These are phyloP conservation scores for Amphibolis antarctica DNA, from an alignment of 106 monocot genomes.

Conservation along the genomic window DNA sequence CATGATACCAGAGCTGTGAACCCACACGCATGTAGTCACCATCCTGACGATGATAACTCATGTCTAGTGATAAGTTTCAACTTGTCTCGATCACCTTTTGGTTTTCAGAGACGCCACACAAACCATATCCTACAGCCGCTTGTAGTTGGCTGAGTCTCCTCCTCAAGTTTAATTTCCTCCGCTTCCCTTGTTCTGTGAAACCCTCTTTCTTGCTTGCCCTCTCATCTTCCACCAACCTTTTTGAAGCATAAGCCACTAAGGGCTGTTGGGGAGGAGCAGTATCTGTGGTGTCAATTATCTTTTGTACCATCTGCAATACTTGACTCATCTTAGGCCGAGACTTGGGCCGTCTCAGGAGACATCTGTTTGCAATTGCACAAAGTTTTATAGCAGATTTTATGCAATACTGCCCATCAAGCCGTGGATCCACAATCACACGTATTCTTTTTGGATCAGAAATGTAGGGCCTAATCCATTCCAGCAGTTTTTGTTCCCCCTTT, in stretches of 20 bases:
- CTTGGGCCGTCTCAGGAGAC: conserved; percentile 33
- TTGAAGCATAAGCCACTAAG: neutral
- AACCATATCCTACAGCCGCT: no score
- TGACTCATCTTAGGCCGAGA: conserved; percentile 75
- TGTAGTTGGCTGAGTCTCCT: no score
- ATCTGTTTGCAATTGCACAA: conserved; percentile 42
- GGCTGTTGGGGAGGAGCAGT: conserved; percentile 24
- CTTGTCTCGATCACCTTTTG: no score
- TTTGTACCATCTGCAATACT: conserved; percentile 48
- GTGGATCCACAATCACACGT: conserved; percentile 40
- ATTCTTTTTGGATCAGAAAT: conserved; percentile 40
- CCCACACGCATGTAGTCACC: no score
- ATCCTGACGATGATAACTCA: no score
- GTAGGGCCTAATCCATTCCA: conserved; percentile 66
- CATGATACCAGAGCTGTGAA: no score
- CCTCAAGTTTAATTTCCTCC: neutral
- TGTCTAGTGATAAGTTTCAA: no score
- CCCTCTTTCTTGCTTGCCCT: conserved; percentile 23
- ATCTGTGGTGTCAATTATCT: conserved; percentile 33
- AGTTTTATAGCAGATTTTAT: conserved; percentile 40
- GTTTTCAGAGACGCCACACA: no score
- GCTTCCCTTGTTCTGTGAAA: neutral
- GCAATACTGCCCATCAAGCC: conserved; percentile 27
- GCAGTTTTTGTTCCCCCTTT: conserved; percentile 47
- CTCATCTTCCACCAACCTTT: conserved; percentile 8